Evolutionary conservation across 2,329 filamentous ascomycete genomes (phyloP), one percentile per base, ranked within the genome.

Genomic region (Fusarium caatingaense): DNA sequence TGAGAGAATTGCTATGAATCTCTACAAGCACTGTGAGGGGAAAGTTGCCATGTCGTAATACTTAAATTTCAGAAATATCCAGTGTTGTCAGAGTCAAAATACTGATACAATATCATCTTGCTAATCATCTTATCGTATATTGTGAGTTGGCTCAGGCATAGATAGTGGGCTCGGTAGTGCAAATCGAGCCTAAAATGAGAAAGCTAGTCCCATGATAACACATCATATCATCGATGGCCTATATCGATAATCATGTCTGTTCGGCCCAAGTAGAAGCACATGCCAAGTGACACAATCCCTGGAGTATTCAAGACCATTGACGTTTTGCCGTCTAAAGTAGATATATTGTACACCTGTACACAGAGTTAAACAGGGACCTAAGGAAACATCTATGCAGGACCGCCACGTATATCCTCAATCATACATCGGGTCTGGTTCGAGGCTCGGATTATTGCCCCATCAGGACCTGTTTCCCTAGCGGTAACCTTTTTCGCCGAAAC

Each of bases 311-410:
- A 64, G 63, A 60, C 63, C 66, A 68, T 71, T 73, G 64, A 66
- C 69, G 69, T 58, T 63, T 71, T 74, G 74, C 76, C 80, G 78
- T 86, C 83, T 85, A 85, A 80, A 81, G 82, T 78, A 76, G 79
- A 81, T 68, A 77, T 85, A 85, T 83, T 84, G 81, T 86, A 86
- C 84, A 86, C 80, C 82, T 83, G 82, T 84, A 84, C 82, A 85
- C 79, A 78, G 74, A 76, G 77, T 78, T 77, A 78, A 78, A 81
- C 77, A 79, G 80, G 76, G 78, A 80, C 78, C 76, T 78, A 81
- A 82, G 78, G 79, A 81, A 83, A 82, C 79, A 77, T 85, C 83
- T 85, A 84, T 84, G 82, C 80, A 81, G 81, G 79, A 79, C 78
- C 80, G 76, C 78, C 77, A 77, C 75, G 77, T 78, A 76, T 80